A percentile compares a stretch with the other conserved stretches of the same genome.
Conservation (phyloP, 2,329 filamentous ascomycete species). For the Pyrenophora tritici-repentis region DNA sequence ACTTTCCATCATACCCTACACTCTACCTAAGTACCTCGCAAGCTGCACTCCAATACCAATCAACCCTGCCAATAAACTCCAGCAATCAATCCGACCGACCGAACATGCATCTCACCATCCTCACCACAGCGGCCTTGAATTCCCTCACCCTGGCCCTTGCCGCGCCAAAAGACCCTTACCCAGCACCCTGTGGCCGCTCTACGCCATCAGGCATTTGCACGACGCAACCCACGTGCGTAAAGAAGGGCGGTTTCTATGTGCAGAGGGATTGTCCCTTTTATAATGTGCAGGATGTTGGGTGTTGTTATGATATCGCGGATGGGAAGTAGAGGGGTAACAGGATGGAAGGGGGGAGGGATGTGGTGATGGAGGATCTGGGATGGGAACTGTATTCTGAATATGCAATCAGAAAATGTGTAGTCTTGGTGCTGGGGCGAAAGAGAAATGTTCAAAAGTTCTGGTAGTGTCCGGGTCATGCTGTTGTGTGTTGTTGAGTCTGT, state of each 20-base stretch:
- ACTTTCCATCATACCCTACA: neutral
- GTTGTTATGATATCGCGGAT: constrained; percentile 35
- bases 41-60: neutral
- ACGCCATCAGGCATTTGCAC: constrained; percentile 36
- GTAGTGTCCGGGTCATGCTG: neutral
- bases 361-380: no score
- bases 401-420: neutral
- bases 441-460: neutral
- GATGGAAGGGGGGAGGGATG: no score
- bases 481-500: no score
- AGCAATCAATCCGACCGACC: neutral
- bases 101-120: constrained; percentile 19
- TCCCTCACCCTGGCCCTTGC: constrained; percentile 25
- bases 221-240: constrained; percentile 29
- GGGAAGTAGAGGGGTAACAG: constrained; percentile 11
- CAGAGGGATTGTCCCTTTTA: constrained; percentile 40
- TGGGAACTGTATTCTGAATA: neutral
- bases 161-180: constrained; percentile 31
- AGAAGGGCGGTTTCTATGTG: constrained; percentile 37
- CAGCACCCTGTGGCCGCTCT: constrained; percentile 36
- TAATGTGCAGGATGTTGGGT: constrained; percentile 37
- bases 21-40: neutral
- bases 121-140: constrained; percentile 19
- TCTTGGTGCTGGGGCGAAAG: neutral
- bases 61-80: neutral